Conservation (phyloP, 345 rosid species). For the Capsella bursapastoris region DNA sequence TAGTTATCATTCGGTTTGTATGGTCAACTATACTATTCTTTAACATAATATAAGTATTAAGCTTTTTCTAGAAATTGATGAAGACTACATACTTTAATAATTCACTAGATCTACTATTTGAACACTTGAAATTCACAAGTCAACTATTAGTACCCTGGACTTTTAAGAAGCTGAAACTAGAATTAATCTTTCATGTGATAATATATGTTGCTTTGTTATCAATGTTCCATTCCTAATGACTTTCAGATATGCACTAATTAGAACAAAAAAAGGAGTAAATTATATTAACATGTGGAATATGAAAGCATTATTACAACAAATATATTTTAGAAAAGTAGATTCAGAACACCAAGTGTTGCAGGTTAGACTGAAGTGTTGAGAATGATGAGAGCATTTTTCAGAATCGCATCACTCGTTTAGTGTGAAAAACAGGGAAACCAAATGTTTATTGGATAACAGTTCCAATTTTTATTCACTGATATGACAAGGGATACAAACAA, state of each 20-base stretch:
- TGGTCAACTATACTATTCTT: conserved; percentile 14
- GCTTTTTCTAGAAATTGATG: conserved; percentile 1
- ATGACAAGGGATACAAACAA: conserved; percentile 20
- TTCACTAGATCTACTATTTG: conserved; percentile 10
- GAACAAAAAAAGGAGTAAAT: not conserved
- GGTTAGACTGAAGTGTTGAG: too few species aligned
- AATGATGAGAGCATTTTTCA: too few species aligned
- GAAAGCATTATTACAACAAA: not conserved
- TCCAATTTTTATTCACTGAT: conserved; percentile 20
- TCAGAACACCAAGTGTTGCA: not conserved
- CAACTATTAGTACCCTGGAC: conserved; percentile 1
- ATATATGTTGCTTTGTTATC: conserved; percentile 1
- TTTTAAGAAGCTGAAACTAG: not conserved
- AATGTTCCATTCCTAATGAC: conserved; percentile 5
- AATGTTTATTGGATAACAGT: conserved; percentile 10
- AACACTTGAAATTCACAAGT: not conserved
- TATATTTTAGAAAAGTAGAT: not conserved
- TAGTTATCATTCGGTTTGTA: not conserved
- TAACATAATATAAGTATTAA: conserved; percentile 4
- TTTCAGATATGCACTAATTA: not conserved
- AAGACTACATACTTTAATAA: not conserved
- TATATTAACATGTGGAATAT: not conserved
- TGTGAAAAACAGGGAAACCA: conserved; percentile 1
- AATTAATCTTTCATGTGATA: conserved; percentile 14
- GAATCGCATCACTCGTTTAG: not conserved